Evolutionary conservation across 1,139 yeast genomes (phyloP).

Genomic region (Suhomyces chickasaworum): DNA sequence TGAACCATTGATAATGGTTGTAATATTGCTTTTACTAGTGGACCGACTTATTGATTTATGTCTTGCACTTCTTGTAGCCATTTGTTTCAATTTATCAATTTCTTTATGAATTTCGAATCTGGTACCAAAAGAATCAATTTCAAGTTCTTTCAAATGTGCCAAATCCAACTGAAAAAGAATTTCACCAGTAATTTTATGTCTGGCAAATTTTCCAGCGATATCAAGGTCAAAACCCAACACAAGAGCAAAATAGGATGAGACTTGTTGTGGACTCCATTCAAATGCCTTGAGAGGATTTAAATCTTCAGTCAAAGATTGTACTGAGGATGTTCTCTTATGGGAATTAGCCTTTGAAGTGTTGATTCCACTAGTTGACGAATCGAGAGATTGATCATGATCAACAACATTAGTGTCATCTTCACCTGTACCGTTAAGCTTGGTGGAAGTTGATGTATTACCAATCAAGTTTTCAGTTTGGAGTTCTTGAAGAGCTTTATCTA

Average conservation of each 20-base stretch:
- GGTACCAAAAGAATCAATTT: constrained; percentile 90
- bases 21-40: constrained; percentile 10
- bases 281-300: constrained; percentile 53
- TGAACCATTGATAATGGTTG: constrained; percentile 1
- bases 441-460: constrained; percentile 12
- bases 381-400: background rate
- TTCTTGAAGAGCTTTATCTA: constrained; percentile 82
- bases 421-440: constrained; percentile 5
- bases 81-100: constrained; percentile 66
- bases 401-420: constrained; percentile 8
- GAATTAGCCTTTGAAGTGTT: background rate
- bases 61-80: constrained; percentile 21
- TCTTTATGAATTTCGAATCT: constrained; percentile 89
- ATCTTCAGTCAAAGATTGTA: constrained; percentile 32
- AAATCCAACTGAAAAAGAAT: constrained; percentile 84
- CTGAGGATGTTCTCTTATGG: constrained; percentile 15
- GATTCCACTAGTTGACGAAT: background rate
- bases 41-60: constrained; percentile 18
- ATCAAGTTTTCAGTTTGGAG: constrained; percentile 42
- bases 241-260: constrained; percentile 68
- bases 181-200: constrained; percentile 86
- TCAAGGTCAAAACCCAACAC: constrained; percentile 71
- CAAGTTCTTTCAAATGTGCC: constrained; percentile 85
- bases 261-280: constrained; percentile 88
- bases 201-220: constrained; percentile 75